phyloP scores from a whole-genome alignment of 1,284 basidiomycete species.

The Fomitopsis pinicola region DNA sequence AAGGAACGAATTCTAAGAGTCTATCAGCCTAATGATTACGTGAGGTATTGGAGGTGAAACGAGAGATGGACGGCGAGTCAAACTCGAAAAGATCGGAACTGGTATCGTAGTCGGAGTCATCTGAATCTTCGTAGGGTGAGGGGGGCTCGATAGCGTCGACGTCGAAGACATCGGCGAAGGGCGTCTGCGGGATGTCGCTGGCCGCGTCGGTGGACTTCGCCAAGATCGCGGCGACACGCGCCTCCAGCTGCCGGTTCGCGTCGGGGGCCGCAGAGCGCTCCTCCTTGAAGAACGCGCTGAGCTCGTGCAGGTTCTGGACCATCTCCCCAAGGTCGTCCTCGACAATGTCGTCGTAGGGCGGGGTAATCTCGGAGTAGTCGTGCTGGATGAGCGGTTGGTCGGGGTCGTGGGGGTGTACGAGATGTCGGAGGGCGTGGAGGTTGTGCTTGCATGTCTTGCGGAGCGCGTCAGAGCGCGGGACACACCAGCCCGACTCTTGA shows the following conservation, averaged over 20 bases:
- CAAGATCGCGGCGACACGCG: slow-evolving; percentile 73
- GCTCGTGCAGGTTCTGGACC: slow-evolving; percentile 82
- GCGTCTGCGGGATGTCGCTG: slow-evolving; percentile 61
- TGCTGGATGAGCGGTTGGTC: slow-evolving; percentile 66
- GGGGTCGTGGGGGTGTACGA: slow-evolving; percentile 80
- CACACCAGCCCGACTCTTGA: slow-evolving; percentile 81
- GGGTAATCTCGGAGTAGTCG: slow-evolving; percentile 49
- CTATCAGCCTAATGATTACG: not conserved
- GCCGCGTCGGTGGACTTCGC: slow-evolving; percentile 63
- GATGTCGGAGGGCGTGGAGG: slow-evolving; percentile 51
- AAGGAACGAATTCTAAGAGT: not conserved
- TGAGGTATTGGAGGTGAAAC: slow-evolving; percentile 4
- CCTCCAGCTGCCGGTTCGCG: slow-evolving; percentile 62
- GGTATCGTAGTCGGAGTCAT: slow-evolving; percentile 45
- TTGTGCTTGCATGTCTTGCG: slow-evolving; percentile 69
- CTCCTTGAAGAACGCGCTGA: slow-evolving; percentile 84
- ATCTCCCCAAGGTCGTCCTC: slow-evolving; percentile 79
- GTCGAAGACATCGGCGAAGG: slow-evolving; percentile 73
- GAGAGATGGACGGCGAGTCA: slow-evolving; percentile 38
- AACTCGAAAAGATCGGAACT: slow-evolving; percentile 69
- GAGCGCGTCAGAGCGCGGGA: slow-evolving; percentile 62
- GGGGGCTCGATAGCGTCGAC: slow-evolving; percentile 38
- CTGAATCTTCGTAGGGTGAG: slow-evolving; percentile 35
- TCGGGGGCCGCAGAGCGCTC: slow-evolving; percentile 26
- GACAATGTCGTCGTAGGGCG: slow-evolving; percentile 31